These are phyloP conservation scores for Hypoxylon fragiforme DNA, from an alignment of 495 filamentous ascomycete species.

Conservation along the genomic window DNA sequence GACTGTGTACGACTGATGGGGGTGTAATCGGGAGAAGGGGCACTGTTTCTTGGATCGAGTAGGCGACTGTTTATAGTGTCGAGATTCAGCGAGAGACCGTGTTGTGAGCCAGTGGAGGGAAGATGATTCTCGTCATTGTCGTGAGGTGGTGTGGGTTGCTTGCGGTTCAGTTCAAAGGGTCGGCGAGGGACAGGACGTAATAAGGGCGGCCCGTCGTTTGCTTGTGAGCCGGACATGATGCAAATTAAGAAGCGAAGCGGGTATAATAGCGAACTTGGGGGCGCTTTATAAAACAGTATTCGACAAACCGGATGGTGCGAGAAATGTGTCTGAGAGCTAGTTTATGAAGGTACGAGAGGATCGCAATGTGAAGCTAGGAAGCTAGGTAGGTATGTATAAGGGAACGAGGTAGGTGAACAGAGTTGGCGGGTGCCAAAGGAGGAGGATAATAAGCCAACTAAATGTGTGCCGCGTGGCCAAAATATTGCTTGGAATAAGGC, in stretches of 20 bases:
- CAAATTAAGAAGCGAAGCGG: neutral
- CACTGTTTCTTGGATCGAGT: slow-evolving; percentile 39
- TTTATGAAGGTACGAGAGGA: no score
- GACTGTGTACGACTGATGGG: slow-evolving; percentile 68
- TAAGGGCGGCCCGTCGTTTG: slow-evolving; percentile 55
- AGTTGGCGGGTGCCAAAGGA: neutral
- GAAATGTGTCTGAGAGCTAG: no score
- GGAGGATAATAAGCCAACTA: slow-evolving; percentile 1
- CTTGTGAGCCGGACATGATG: slow-evolving; percentile 36
- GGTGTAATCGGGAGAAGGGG: slow-evolving; percentile 26
- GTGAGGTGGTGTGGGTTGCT: slow-evolving; percentile 53
- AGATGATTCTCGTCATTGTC: slow-evolving; percentile 60
- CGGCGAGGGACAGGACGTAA: slow-evolving; percentile 75
- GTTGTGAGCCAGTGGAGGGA: slow-evolving; percentile 40
- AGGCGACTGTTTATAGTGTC: slow-evolving; percentile 39
- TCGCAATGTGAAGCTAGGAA: no score
- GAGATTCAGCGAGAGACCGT: slow-evolving; percentile 24
- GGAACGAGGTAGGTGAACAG: neutral
- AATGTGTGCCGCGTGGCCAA: slow-evolving; percentile 16
- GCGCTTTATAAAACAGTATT: slow-evolving; percentile 2
- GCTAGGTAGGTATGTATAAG: neutral
- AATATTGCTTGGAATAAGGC: slow-evolving; percentile 7
- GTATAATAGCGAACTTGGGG: neutral
- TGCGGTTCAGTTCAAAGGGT: slow-evolving; percentile 66
- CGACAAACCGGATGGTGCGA: no score